Evolutionary conservation across 345 rosid species (phyloP).

Genomic region (rapeseed (Brassica napus)): Da-Ae NC_063439.1:20353001-20353500

Average conservation of each 20-base stretch:
- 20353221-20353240: no score
- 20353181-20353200: no score
- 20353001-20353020: background rate
- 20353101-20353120: background rate
- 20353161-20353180: background rate
- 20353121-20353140: background rate
- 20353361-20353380: background rate
- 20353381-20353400: no score
- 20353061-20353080: background rate
- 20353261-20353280: no score
- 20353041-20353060: background rate
- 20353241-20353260: no score
- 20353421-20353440: constrained; percentile 4
- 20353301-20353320: no score
- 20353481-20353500: constrained; percentile 9
- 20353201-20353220: background rate
- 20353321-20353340: no score
- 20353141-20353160: background rate
- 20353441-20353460: constrained; percentile 16
- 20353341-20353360: no score
- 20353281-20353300: no score
- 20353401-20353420: background rate
- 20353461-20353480: constrained; percentile 3
- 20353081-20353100: background rate
- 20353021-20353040: background rate